These are phyloP conservation scores for Kwoniella sp. DNA, from an alignment of 768 basidiomycete species.

Conservation along the genomic window DNA sequence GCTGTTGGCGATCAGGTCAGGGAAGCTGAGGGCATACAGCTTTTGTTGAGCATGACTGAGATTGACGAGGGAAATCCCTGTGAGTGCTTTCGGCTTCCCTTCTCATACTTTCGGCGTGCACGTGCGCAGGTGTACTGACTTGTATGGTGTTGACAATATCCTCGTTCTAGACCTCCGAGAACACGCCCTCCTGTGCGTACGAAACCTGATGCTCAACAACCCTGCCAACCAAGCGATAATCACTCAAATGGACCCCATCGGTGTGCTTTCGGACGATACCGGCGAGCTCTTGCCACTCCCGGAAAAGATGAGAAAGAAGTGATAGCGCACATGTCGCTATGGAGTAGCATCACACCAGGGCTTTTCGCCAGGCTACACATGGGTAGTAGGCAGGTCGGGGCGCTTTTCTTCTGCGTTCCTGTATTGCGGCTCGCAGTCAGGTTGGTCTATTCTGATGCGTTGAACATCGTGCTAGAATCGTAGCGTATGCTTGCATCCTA, in stretches of 20 bases:
- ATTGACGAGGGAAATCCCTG: constrained; percentile 90
- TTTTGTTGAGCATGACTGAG: constrained; percentile 85
- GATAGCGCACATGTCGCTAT: neutral
- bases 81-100: constrained; percentile 59
- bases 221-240: constrained; percentile 78
- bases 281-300: constrained; percentile 60
- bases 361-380: too few relatives aligned
- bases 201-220: constrained; percentile 76
- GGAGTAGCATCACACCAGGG: too few relatives aligned
- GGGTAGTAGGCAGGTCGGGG: too few relatives aligned
- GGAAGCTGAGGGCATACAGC: constrained; percentile 70
- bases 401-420: too few relatives aligned
- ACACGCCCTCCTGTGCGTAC: constrained; percentile 83
- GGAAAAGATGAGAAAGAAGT: constrained; percentile 38
- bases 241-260: constrained; percentile 68
- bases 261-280: constrained; percentile 62
- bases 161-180: constrained; percentile 75
- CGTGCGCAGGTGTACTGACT: too few relatives aligned
- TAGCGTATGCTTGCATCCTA: too few relatives aligned
- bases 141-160: too few relatives aligned
- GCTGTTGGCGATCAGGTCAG: constrained; percentile 75
- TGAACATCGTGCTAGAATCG: too few relatives aligned
- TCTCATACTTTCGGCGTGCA: too few relatives aligned
- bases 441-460: too few relatives aligned
- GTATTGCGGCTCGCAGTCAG: too few relatives aligned